phyloP scores from a whole-genome alignment of 371 early-diverging fungal genomes.

The Choanephora cucurbitarum region DNA sequence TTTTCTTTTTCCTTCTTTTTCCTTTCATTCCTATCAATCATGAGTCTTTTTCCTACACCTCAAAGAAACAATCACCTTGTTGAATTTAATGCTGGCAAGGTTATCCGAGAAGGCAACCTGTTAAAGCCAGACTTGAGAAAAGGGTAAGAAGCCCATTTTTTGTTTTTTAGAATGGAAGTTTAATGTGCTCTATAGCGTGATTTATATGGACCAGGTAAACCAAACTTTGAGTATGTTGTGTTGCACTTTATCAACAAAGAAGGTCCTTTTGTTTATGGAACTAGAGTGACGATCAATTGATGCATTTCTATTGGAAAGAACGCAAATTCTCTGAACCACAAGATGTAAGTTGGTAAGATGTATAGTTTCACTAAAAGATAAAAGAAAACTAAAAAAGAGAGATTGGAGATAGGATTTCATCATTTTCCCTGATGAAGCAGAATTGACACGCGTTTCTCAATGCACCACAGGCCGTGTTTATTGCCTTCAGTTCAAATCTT shows the following conservation, averaged over 20 bases:
- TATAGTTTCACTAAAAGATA: not conserved
- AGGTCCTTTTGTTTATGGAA: too few species aligned
- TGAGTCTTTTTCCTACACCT: slow-evolving; percentile 27
- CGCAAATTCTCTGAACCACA: slow-evolving; percentile 50
- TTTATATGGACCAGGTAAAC: slow-evolving; percentile 56
- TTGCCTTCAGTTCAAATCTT: slow-evolving; percentile 75
- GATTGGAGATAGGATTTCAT: slow-evolving; percentile 69
- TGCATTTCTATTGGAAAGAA: slow-evolving; percentile 82
- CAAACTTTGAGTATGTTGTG: too few species aligned
- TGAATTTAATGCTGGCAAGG: slow-evolving; percentile 80
- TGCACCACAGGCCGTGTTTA: slow-evolving; percentile 77
- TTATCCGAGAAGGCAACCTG: slow-evolving; percentile 66
- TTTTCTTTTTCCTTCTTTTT: slow-evolving; percentile 6
- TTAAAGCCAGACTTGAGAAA: slow-evolving; percentile 74
- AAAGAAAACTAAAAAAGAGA: not conserved
- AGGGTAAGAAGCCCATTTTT: slow-evolving; percentile 49
- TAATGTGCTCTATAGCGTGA: slow-evolving; percentile 11
- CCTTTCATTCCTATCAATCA: not conserved
- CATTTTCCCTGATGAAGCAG: slow-evolving; percentile 80
- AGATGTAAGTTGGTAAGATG: slow-evolving; percentile 47
- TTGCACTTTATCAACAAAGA: too few species aligned
- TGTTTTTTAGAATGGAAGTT: not conserved
- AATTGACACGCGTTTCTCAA: slow-evolving; percentile 63
- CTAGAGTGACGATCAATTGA: slow-evolving; percentile 63
- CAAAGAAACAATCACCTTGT: slow-evolving; percentile 34